Conservation (phyloP, 2,329 filamentous ascomycete species). For the Chrysoporthe puriensis region DNA sequence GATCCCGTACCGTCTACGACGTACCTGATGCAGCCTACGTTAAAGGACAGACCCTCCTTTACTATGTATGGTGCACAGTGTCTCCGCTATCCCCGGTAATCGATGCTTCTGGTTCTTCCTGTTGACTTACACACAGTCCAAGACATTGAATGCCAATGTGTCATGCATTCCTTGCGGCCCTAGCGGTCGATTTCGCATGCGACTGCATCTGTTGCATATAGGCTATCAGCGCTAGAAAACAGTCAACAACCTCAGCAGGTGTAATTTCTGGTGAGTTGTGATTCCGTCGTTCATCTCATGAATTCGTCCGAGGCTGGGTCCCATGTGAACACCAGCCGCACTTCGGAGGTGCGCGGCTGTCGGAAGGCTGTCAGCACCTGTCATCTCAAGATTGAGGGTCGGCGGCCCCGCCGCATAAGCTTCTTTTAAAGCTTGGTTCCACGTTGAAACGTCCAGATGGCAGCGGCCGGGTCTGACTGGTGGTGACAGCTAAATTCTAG, state of each 20-base stretch:
- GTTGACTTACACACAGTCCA: not conserved
- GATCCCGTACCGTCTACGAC: constrained; percentile 1
- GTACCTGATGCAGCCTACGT: not conserved
- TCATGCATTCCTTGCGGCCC: not conserved
- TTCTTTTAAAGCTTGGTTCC: constrained; percentile 31
- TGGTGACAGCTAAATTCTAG: not conserved
- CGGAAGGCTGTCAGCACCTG: not conserved
- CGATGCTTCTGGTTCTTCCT: not conserved
- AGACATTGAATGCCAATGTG: not conserved
- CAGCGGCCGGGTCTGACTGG: not conserved
- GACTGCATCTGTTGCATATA: not conserved
- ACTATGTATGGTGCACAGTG: not conserved
- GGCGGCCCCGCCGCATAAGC: constrained; percentile 6
- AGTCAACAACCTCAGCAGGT: not conserved
- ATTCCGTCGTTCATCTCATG: not conserved
- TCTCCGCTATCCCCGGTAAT: not conserved
- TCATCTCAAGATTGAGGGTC: constrained; percentile 7
- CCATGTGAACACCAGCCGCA: not conserved
- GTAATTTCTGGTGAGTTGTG: not conserved
- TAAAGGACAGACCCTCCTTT: not conserved
- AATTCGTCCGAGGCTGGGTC: not conserved
- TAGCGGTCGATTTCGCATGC: not conserved
- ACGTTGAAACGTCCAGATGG: constrained; percentile 26
- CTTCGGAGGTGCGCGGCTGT: not conserved
- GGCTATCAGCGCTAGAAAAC: not conserved